Evolutionary conservation across 768 basidiomycete species (phyloP), one percentile per base, ranked within the genome.

Genomic region (Suillus discolor): DNA sequence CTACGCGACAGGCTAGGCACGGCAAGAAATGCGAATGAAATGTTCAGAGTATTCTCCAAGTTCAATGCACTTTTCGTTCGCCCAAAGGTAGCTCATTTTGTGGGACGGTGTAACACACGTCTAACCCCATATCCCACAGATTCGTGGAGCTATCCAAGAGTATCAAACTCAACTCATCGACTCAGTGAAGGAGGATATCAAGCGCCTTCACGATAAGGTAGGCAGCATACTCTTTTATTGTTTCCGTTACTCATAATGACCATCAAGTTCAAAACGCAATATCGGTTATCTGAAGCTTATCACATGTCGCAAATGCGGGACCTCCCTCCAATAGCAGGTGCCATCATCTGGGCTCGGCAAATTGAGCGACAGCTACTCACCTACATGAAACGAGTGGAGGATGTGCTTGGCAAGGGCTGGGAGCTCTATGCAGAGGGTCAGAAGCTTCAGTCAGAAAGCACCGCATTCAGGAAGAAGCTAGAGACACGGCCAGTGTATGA

Each of bases 261-360:
- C 3, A 53, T 42, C 61, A 63, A 94, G 90, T 98, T 99, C 83
- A 97, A 97, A 83, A 92, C 91, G 6, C 93, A 95, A 76, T 99
- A 99, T 76, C 93, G 96, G 16, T 90, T 89, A 76, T 98, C 96
- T 1, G 94, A 98, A 79, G 93, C 96, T 11, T 96, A 92, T 74
- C 94, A 97, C 78, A 98, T 99, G 97, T 91, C 96, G 0, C 96
- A 97, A 77, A 94, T 99, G 89, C 94, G 97, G 31, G 97, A 99
- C 76, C 83, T 99, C 12, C 97, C 97, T 2, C 95, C 96, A n/a
- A 97, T 99, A 62, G 94, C 97, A 1, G 94, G 96, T 34, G 94
- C 97, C 20, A 97, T 99, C 76, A 94, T 97, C 71, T 99, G 97
- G 97, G 97, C 97, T 0, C 86, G 92, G n/a, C 97, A 99, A 81